Conservation (phyloP, 2,329 filamentous ascomycete species). For the Chaetomium strumarium region DNA sequence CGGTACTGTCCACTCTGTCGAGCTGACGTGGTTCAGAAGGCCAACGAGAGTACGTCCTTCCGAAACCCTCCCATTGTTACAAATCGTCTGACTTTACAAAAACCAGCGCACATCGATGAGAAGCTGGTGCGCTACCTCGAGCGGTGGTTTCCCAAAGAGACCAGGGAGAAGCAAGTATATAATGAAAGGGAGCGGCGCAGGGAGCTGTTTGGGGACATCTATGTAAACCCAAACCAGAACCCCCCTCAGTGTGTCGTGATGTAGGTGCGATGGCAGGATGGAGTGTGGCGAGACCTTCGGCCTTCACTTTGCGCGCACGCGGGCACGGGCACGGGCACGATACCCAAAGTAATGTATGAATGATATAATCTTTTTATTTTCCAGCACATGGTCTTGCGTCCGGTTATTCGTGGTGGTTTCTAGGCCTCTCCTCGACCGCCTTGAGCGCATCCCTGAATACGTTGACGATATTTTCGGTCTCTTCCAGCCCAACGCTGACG, state of each 20-base stretch:
- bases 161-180: conserved; percentile 54
- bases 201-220: conserved; percentile 64
- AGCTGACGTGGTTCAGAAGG: conserved; percentile 62
- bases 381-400: neutral
- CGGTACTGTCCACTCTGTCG: conserved; percentile 72
- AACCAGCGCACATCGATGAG: conserved; percentile 62
- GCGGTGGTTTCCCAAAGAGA: conserved; percentile 68
- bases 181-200: conserved; percentile 72
- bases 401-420: neutral
- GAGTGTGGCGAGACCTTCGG: neutral
- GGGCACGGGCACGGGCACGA: neutral
- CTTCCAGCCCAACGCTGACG: conserved; percentile 86
- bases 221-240: conserved; percentile 45
- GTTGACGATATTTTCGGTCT: conserved; percentile 56
- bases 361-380: conserved; percentile 5
- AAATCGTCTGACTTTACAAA: conserved; percentile 1
- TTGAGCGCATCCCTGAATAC: conserved; percentile 66
- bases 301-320: neutral
- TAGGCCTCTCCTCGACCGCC: conserved; percentile 39
- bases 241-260: conserved; percentile 53
- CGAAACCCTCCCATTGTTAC: neutral
- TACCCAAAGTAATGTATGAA: neutral
- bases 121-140: conserved; percentile 64
- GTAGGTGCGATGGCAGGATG: conserved; percentile 32
- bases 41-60: conserved; percentile 53